Evolutionary conservation across 2,329 filamentous ascomycete genomes (phyloP).

Genomic region (Coniochaeta sp.): DNA sequence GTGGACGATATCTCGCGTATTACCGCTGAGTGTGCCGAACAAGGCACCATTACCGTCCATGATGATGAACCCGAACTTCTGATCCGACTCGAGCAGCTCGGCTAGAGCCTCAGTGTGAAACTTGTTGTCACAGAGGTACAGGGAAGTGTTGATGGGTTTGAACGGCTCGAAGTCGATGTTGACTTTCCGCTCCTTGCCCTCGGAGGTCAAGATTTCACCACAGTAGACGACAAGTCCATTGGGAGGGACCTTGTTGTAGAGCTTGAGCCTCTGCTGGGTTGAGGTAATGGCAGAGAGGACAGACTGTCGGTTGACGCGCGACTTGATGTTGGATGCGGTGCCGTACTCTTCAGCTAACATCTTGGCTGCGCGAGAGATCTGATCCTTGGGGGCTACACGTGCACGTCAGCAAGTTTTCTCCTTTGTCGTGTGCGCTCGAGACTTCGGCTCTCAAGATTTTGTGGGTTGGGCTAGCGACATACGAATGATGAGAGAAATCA

Average conservation of each 20-base stretch:
- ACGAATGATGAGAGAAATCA: constrained; percentile 99
- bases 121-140: constrained; percentile 99
- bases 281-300: constrained; percentile 98
- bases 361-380: constrained; percentile 91
- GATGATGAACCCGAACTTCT: constrained; percentile 99
- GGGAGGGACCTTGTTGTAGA: constrained; percentile 97
- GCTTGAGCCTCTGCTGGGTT: constrained; percentile 96
- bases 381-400: constrained; percentile 81
- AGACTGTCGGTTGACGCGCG: constrained; percentile 95
- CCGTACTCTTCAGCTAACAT: constrained; percentile 99
- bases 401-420: constrained; percentile 4
- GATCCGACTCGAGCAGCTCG: constrained; percentile 95
- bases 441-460: background rate
- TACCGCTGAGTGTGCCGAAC: constrained; percentile 93
- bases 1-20: constrained; percentile 93
- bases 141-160: constrained; percentile 99
- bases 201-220: constrained; percentile 98
- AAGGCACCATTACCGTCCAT: constrained; percentile 99
- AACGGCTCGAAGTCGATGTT: constrained; percentile 99
- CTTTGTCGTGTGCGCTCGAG: constrained; percentile 4
- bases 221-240: constrained; percentile 98
- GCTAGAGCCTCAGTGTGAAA: constrained; percentile 97
- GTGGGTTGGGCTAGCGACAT: constrained; percentile 25
- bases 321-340: constrained; percentile 99
- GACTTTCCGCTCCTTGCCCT: constrained; percentile 99